phyloP scores from a whole-genome alignment of 164 flowering plant genomes.

The Magnolia officinalis region DNA sequence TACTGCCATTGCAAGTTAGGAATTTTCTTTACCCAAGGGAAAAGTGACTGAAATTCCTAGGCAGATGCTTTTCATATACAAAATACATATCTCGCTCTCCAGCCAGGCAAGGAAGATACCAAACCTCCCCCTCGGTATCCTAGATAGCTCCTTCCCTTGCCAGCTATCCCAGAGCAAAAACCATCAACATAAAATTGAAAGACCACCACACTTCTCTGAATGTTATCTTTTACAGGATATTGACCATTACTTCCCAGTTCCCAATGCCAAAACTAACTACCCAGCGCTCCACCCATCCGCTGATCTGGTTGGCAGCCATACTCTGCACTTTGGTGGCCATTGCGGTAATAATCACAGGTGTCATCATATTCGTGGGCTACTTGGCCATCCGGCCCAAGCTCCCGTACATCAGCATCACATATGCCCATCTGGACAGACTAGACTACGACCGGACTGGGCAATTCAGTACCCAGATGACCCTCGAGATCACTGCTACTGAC shows the following conservation, averaged over 20 bases:
- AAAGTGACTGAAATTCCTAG: conserved; percentile 28
- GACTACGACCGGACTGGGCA: conserved; percentile 33
- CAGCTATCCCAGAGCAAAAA: conserved; percentile 1
- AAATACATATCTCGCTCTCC: conserved; percentile 34
- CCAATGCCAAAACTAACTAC: conserved; percentile 17
- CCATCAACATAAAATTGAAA: neutral
- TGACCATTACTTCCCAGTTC: conserved; percentile 25
- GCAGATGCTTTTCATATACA: conserved; percentile 5
- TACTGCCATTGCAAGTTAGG: conserved; percentile 22
- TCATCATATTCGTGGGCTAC: conserved; percentile 59
- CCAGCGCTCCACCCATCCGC: conserved; percentile 28
- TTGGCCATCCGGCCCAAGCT: conserved; percentile 52
- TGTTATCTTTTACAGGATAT: conserved; percentile 17
- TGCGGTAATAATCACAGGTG: conserved; percentile 56
- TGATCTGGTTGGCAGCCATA: conserved; percentile 57
- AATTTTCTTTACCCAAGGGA: conserved; percentile 21
- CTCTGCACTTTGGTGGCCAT: conserved; percentile 53
- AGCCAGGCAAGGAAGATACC: conserved; percentile 73
- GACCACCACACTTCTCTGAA: conserved; percentile 11
- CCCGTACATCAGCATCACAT: conserved; percentile 44
- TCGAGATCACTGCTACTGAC: conserved; percentile 50
- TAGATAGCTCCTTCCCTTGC: conserved; percentile 10
- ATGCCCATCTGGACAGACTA: conserved; percentile 50
- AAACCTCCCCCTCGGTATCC: conserved; percentile 48
- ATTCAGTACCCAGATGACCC: conserved; percentile 35